Percentiles rank a stretch among this genome's conserved stretches.
These are phyloP conservation scores for Trichaptum fuscoviolaceum DNA, from an alignment of 768 basidiomycete genomes.

Conservation along the genomic window DNA sequence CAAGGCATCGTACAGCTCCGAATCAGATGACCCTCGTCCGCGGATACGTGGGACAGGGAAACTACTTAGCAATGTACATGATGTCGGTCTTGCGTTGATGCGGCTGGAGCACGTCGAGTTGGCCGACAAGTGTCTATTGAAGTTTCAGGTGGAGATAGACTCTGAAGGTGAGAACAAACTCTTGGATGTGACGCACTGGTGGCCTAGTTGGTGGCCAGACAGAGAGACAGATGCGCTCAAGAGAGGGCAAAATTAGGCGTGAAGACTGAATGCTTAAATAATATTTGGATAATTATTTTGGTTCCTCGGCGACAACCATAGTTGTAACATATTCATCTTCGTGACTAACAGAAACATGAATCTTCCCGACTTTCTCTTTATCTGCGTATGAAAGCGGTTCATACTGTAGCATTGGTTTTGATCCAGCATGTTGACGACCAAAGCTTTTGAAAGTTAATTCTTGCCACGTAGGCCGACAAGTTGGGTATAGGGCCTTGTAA, in stretches of 20 bases:
- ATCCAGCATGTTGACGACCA: slow-evolving; percentile 18
- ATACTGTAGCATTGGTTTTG: slow-evolving; percentile 37
- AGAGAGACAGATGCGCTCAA: slow-evolving; percentile 48
- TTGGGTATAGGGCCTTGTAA: slow-evolving; percentile 79
- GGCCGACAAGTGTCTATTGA: slow-evolving; percentile 42
- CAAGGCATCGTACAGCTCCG: slow-evolving; percentile 21
- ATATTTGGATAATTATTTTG: slow-evolving; percentile 1
- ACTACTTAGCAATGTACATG: slow-evolving; percentile 52
- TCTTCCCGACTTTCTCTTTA: slow-evolving; percentile 24
- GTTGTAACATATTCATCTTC: slow-evolving; percentile 75
- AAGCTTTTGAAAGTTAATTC: slow-evolving; percentile 49
- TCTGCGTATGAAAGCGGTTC: slow-evolving; percentile 14
- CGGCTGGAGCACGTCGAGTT: slow-evolving; percentile 70
- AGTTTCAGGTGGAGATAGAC: slow-evolving; percentile 28
- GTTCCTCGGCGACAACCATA: slow-evolving; percentile 54
- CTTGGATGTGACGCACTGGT: slow-evolving; percentile 42
- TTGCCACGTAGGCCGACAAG: slow-evolving; percentile 63
- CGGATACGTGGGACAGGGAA: slow-evolving; percentile 73
- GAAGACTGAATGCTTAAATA: neutral
- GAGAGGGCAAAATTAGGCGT: slow-evolving; percentile 7
- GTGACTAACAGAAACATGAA: slow-evolving; percentile 76
- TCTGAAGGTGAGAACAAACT: slow-evolving; percentile 22
- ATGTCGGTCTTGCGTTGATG: slow-evolving; percentile 73
- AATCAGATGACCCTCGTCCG: slow-evolving; percentile 30
- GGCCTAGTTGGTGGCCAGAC: slow-evolving; percentile 57